phyloP scores from a whole-genome alignment of 2,329 filamentous ascomycete species.

The Phaeomoniella chlamydospora region DNA sequence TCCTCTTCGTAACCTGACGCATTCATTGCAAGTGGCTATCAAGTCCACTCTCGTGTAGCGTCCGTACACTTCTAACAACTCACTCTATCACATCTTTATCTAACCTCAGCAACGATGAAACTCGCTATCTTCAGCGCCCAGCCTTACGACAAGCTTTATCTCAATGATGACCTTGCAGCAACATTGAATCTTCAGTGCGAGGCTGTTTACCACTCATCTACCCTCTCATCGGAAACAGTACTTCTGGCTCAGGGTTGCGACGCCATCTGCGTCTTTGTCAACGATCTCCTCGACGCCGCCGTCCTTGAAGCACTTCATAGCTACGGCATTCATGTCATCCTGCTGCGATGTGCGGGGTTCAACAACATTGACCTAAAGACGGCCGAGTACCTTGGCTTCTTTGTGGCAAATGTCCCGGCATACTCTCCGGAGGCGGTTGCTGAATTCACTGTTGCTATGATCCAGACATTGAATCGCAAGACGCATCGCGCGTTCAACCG shows the following conservation, averaged over 20 bases:
- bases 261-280: conserved; percentile 56
- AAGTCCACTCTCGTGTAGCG: too few species aligned
- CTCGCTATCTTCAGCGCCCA: background rate
- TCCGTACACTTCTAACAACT: too few species aligned
- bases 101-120: too few species aligned
- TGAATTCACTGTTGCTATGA: conserved; percentile 53
- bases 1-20: too few species aligned
- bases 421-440: conserved; percentile 58
- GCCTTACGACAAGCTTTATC: background rate
- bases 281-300: conserved; percentile 39
- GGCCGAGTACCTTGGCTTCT: conserved; percentile 40
- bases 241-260: conserved; percentile 35
- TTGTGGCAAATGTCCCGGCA: conserved; percentile 51
- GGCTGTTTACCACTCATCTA: conserved; percentile 43
- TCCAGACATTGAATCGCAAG: conserved; percentile 53
- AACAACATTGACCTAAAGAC: conserved; percentile 50
- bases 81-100: too few species aligned
- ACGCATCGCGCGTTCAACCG: conserved; percentile 55
- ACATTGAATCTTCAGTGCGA: conserved; percentile 20
- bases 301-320: conserved; percentile 37
- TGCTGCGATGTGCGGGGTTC: conserved; percentile 54
- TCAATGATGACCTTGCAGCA: background rate
- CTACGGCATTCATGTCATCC: conserved; percentile 40
- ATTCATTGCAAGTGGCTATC: too few species aligned
- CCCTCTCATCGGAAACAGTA: conserved; percentile 41